These are phyloP conservation scores for Pholiota adiposa DNA, from an alignment of 1,284 basidiomycete species.

Conservation along the genomic window DNA sequence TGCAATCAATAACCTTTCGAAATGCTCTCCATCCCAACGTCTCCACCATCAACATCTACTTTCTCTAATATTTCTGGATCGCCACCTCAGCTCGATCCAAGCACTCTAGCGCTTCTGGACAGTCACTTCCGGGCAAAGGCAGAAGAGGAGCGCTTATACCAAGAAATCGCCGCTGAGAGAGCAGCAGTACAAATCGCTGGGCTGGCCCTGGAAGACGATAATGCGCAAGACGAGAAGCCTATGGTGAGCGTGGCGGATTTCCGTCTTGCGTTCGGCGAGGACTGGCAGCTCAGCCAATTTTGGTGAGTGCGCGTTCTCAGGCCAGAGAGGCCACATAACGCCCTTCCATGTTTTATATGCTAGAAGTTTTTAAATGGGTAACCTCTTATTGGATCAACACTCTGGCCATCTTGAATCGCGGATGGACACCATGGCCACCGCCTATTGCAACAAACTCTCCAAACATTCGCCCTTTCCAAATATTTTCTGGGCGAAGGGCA, in stretches of 20 bases:
- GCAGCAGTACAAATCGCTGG: slow-evolving; percentile 36
- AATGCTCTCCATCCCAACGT: slow-evolving; percentile 19
- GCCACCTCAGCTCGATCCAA: slow-evolving; percentile 39
- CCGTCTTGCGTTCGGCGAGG: slow-evolving; percentile 44
- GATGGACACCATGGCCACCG: neutral
- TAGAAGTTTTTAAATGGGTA: neutral
- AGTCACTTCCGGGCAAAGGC: slow-evolving; percentile 42
- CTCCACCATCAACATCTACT: slow-evolving; percentile 30
- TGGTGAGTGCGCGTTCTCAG: slow-evolving; percentile 37
- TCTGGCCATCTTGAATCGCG: neutral
- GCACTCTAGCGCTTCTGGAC: slow-evolving; percentile 43
- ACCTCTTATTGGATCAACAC: neutral
- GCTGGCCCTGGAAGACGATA: slow-evolving; percentile 28
- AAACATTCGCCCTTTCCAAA: neutral
- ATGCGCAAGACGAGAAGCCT: slow-evolving; percentile 29
- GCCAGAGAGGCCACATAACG: neutral
- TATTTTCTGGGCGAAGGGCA: slow-evolving; percentile 17
- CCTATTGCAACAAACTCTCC: neutral
- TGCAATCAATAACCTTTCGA: neutral
- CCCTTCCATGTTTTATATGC: neutral
- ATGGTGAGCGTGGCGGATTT: slow-evolving; percentile 49
- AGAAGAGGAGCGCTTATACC: slow-evolving; percentile 44
- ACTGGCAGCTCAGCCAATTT: slow-evolving; percentile 54
- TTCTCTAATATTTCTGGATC: slow-evolving; percentile 35
- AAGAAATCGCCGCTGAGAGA: slow-evolving; percentile 38